Evolutionary conservation across 768 basidiomycete species (phyloP).

Genomic region (Auricularia cornea): DNA sequence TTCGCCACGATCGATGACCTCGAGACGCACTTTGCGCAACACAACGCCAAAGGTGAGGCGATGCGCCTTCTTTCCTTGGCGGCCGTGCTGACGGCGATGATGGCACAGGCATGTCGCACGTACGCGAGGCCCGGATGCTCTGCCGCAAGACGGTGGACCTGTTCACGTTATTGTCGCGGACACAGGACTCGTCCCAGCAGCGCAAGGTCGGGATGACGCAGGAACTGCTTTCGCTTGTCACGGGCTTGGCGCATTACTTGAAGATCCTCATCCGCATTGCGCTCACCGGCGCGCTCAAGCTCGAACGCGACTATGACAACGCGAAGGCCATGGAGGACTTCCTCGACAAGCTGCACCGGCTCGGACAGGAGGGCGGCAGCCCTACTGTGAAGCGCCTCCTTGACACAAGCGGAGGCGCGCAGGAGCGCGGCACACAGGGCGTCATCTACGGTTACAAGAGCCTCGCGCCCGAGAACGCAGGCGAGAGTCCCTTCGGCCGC

Average conservation of each 20-base stretch:
- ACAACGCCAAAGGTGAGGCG: conserved; percentile 74
- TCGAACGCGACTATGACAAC: conserved; percentile 84
- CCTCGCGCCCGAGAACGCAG: conserved; percentile 83
- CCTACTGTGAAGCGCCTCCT: conserved; percentile 69
- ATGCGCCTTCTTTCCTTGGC: background rate
- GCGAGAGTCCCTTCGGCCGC: conserved; percentile 64
- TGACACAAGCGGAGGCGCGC: conserved; percentile 39
- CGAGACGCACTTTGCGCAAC: conserved; percentile 73
- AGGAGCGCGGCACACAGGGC: conserved; percentile 56
- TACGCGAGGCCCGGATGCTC: conserved; percentile 95
- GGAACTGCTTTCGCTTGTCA: conserved; percentile 92
- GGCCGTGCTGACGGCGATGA: background rate
- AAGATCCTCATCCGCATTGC: conserved; percentile 99
- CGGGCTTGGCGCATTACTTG: conserved; percentile 97
- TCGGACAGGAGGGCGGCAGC: conserved; percentile 80
- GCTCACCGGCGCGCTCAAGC: conserved; percentile 87
- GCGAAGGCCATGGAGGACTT: conserved; percentile 81
- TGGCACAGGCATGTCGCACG: conserved; percentile 87
- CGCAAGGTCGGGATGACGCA: conserved; percentile 94
- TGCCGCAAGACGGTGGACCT: conserved; percentile 99
- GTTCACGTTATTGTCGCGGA: conserved; percentile 91
- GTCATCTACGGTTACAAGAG: conserved; percentile 92
- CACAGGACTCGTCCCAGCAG: conserved; percentile 59
- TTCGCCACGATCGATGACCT: conserved; percentile 97
- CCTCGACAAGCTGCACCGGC: conserved; percentile 85